A percentile compares a stretch with the other conserved stretches of the same genome.
Conservation (phyloP, 495 filamentous ascomycete species). For the Friedmanniomyces simplex region DNA sequence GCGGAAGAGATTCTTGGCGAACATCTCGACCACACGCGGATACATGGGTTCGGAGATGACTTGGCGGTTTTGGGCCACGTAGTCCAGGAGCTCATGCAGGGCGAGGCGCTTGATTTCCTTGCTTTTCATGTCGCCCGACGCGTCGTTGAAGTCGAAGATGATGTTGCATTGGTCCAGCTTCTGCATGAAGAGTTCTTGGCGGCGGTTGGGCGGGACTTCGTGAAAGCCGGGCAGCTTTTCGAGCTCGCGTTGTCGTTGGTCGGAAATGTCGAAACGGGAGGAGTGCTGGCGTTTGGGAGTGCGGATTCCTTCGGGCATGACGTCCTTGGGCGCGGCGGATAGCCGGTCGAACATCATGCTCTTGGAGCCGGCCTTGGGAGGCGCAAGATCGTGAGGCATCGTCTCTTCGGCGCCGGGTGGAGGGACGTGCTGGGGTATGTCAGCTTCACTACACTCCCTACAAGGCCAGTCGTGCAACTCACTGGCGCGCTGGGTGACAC, state of each 20-base stretch:
- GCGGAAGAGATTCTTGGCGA: constrained; percentile 94
- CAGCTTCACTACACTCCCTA: constrained; percentile 15
- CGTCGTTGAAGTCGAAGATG: constrained; percentile 99
- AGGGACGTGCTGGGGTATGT: constrained; percentile 64
- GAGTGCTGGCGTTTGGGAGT: constrained; percentile 95
- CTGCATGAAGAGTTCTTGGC: constrained; percentile 98
- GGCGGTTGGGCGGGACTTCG: constrained; percentile 86
- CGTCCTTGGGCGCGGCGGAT: constrained; percentile 84
- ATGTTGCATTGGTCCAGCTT: constrained; percentile 99
- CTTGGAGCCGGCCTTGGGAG: constrained; percentile 78
- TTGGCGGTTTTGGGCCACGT: constrained; percentile 95
- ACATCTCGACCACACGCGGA: constrained; percentile 97
- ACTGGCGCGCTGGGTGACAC: constrained; percentile 93
- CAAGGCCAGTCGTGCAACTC: constrained; percentile 33
- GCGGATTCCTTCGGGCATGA: constrained; percentile 79
- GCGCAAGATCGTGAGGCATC: constrained; percentile 95
- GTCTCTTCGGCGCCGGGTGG: constrained; percentile 91
- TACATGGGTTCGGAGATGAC: constrained; percentile 99
- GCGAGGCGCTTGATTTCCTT: constrained; percentile 99
- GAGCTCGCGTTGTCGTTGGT: constrained; percentile 77
- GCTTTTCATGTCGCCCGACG: constrained; percentile 98
- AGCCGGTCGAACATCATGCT: constrained; percentile 83
- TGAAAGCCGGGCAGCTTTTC: constrained; percentile 99
- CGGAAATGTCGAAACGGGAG: constrained; percentile 94
- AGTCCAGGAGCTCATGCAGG: constrained; percentile 92